These are phyloP conservation scores for Elongisporangium undulatum DNA, from an alignment of 352 stramenopile genomes.

Conservation along the genomic window DNA sequence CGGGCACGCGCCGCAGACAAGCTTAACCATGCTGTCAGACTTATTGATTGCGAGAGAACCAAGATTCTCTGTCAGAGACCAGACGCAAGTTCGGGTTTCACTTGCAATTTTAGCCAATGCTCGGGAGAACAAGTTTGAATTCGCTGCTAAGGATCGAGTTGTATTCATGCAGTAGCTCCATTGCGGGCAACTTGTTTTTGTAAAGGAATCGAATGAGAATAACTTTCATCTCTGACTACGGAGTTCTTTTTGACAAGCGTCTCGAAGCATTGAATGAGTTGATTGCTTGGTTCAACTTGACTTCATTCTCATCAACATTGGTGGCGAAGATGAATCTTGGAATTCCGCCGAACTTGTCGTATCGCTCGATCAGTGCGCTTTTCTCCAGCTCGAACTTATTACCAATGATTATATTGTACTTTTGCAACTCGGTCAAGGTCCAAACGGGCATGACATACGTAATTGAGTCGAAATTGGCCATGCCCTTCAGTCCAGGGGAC, in stretches of 20 bases:
- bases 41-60: no score
- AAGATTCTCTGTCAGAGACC: no score
- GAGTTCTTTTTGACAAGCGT: background rate
- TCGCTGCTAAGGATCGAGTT: no score
- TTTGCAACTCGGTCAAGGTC: background rate
- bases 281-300: conserved; percentile 2
- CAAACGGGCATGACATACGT: background rate
- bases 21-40: no score
- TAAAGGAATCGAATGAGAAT: background rate
- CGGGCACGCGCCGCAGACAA: no score
- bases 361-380: background rate
- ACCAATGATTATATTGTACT: background rate
- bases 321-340: conserved; percentile 6
- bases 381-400: background rate
- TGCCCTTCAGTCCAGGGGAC: background rate
- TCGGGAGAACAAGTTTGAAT: no score
- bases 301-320: conserved; percentile 1
- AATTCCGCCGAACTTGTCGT: conserved; percentile 4
- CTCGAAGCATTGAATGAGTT: background rate
- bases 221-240: background rate
- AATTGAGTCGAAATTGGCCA: background rate
- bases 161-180: no score
- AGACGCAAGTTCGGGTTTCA: no score
- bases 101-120: no score
- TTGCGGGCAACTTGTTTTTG: no score